Conservation (phyloP, 1,284 basidiomycete species). For the Cystobasidiaceae sp. region DNA sequence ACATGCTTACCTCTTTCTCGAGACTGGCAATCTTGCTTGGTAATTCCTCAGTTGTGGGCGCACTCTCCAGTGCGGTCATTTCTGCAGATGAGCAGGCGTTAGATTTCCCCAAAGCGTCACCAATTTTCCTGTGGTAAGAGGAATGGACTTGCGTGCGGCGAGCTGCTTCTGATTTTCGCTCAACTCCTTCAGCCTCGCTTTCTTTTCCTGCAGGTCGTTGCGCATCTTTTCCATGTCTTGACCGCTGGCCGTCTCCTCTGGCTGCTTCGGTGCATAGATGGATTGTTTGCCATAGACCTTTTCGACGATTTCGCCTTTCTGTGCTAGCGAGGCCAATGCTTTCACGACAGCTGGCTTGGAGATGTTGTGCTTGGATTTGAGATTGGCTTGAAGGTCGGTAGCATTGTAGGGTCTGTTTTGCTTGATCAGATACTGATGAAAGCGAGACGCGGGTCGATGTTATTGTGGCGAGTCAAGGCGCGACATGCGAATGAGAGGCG, state of each 20-base stretch:
- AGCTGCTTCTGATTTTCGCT: constrained; percentile 18
- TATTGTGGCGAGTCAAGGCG: background rate
- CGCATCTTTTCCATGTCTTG: constrained; percentile 10
- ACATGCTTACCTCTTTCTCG: background rate
- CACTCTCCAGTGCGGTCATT: constrained; percentile 15
- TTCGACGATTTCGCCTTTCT: constrained; percentile 20
- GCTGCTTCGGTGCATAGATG: constrained; percentile 22
- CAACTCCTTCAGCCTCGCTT: constrained; percentile 5
- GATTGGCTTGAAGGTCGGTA: constrained; percentile 30
- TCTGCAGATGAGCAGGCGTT: too few species aligned
- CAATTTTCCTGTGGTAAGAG: too few species aligned
- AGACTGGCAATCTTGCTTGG: constrained; percentile 10
- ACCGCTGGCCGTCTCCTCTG: constrained; percentile 7
- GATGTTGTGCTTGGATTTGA: constrained; percentile 27
- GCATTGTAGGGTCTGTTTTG: constrained; percentile 32
- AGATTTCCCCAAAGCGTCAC: too few species aligned
- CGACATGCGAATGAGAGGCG: too few species aligned
- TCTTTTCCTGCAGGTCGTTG: constrained; percentile 8
- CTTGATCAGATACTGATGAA: constrained; percentile 27
- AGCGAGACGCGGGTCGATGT: background rate
- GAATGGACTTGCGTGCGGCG: background rate
- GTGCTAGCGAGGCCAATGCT: constrained; percentile 13
- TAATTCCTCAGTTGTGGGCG: constrained; percentile 19
- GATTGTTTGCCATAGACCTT: constrained; percentile 26
- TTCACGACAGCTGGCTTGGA: constrained; percentile 26